Percentiles rank a stretch among this genome's conserved stretches.
These are phyloP conservation scores for Monilinia aucupariae DNA, from an alignment of 2,329 filamentous ascomycete species.

Conservation along the genomic window DNA sequence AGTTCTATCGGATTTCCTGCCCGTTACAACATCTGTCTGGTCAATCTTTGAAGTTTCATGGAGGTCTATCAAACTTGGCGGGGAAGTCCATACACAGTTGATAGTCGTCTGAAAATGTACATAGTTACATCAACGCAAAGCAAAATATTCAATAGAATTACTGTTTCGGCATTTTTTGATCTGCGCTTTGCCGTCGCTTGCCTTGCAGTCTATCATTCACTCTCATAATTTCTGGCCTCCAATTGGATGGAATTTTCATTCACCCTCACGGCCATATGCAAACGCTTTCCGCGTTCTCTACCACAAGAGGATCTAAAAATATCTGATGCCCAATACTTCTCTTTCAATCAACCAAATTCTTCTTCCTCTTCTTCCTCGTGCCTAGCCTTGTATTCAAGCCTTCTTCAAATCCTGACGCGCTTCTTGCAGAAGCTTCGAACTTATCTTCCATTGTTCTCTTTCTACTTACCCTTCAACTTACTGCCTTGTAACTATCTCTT, in stretches of 20 bases:
- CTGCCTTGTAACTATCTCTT: neutral
- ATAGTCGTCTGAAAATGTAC: neutral
- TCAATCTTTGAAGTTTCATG: neutral
- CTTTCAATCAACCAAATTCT: too few species aligned
- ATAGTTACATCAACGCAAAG: neutral
- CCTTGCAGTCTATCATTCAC: neutral
- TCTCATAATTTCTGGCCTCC: neutral
- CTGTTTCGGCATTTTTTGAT: neutral
- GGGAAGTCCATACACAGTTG: neutral
- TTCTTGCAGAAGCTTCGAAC: neutral
- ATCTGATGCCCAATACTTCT: neutral
- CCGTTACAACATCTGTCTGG: neutral
- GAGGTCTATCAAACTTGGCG: neutral
- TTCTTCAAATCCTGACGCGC: neutral
- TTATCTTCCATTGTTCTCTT: neutral
- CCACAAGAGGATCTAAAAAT: neutral
- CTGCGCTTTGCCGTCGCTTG: neutral
- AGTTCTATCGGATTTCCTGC: neutral
- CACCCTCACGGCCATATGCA: neutral
- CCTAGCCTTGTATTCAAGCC: too few species aligned
- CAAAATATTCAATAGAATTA: neutral
- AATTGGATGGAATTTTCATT: neutral
- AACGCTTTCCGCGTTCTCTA: neutral
- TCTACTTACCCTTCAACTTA: neutral
- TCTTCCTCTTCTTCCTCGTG: too few species aligned